Evolutionary conservation across 202 grass and related monocot species (phyloP), one percentile per base, ranked within the genome.

Genomic region (Zoysia matrella): DNA sequence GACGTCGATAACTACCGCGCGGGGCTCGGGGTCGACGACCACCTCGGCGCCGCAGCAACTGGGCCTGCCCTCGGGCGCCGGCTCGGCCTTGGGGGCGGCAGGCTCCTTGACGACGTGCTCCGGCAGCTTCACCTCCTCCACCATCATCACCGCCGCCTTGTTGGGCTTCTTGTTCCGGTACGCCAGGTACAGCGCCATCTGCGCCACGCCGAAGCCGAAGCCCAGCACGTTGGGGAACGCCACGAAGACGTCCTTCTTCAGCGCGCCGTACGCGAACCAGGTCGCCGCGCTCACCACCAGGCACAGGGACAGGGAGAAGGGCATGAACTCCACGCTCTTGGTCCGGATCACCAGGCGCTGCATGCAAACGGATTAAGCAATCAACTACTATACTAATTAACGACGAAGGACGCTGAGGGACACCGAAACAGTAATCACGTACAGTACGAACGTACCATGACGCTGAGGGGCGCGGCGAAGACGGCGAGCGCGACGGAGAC

Each of bases 241-340:
- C 74, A 98, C 86, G 80, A 90, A 95, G 15, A 91, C 83, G 77
- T 98, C 96, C 68, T 79, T 88, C 49, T 81, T 93, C 1, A 99
- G 62, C 49, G 89, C 61, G 18, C 96, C 96, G 90, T 99, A 99
- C 5, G 68, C 67, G 85, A 99, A 95, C 96, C 96, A 99, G 68
- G 95, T 67, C 46, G 89, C 76, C 0, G 93, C 91, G 84, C 87
- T 93, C 5, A 95, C 13, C n/a, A 92, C 90, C 75, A 95, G 89
- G 87, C 87, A 94, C 74, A 99, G 89, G 60, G 96, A 95, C 7
- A 95, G 85, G 50, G 84, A 88, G 85, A 98, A 88, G 18, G 95
- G 95, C 95, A 98, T 98, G 92, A 95, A 98, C 88, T 98, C 95
- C 73, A 98, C 92, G 84, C 95, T 98, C 89, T 95, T 95, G 65